Conservation (phyloP, 2,329 filamentous ascomycete genomes). For the Trichoderma koningiopsis region DNA sequence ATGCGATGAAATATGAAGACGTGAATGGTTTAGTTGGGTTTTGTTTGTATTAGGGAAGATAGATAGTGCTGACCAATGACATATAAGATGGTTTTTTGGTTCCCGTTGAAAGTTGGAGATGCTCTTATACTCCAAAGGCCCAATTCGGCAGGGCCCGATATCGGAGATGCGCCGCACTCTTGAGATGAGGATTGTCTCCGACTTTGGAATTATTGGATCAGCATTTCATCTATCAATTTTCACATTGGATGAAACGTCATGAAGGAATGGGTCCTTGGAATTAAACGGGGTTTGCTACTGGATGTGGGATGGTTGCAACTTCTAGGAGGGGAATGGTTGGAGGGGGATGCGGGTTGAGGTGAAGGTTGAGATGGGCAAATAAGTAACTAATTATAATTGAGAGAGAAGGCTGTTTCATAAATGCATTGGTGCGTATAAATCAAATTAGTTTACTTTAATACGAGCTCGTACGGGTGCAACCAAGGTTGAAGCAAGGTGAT, state of each 20-base stretch:
- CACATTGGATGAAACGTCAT: background rate
- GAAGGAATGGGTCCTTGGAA: background rate
- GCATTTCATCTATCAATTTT: background rate
- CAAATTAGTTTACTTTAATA: background rate
- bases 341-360: background rate
- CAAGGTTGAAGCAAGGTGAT: background rate
- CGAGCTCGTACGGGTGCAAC: background rate
- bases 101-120: background rate
- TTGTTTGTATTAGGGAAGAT: background rate
- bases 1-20: background rate
- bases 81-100: slow-evolving; percentile 5
- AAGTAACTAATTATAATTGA: background rate
- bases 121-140: background rate
- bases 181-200: background rate
- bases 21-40: too few species aligned
- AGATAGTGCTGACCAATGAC: slow-evolving; percentile 5
- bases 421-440: background rate
- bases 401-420: background rate
- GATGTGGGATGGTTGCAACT: background rate
- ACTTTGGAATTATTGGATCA: background rate
- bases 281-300: background rate
- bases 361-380: background rate
- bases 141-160: slow-evolving; percentile 11
- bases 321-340: background rate
- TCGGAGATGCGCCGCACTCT: slow-evolving; percentile 8